Base-by-base conservation (phyloP, 257 asterid species). In the Solanum virginianum region DNA sequence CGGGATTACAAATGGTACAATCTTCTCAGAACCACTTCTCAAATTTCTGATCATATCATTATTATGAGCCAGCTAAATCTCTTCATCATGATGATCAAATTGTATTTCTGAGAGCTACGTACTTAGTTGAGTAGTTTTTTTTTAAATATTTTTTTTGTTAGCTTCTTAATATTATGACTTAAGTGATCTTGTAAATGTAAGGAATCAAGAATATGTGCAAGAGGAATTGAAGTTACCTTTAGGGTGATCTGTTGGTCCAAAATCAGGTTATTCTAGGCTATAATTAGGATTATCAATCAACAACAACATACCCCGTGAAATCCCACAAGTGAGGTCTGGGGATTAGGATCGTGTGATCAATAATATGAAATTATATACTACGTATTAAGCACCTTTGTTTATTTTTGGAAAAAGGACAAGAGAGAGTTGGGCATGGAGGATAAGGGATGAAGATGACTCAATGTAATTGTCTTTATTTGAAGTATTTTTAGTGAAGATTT, bases 1-100 rank as follows among this genome's bases (percentile, higher is more conserved):
- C 90, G 29, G 90, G 89, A 81, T 47, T 91, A 88, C 96, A 93
- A 88, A 90, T 90, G 93, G 80, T 91, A 43, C 94, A 90, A 74
- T 77, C 89, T 43, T 89, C 91, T 20, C 94, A 91, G 82, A 91
- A 88, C 62, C 93, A 93, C 75, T 93, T 93, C 89, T 83, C 94
- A 26, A 88, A 88, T 89, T 89, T 89, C 91, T 90, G 91, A 92
- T 62, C 63, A 62, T 13, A 86, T 89, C 84, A 84, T 85, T 86
- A 32, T 87, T 84, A 43, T 43, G 47, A 82, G 89, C 88, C 57
- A 47, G n/a, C 43, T 56, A 89, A 53, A 81, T 68, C 22, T 47
- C 79, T 89, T 75, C 60, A 66, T 69, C 22, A 51, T 77, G 43
- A 65, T 65, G 49, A 53, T 79, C 82, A 53, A 51, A 53, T 79